Percentiles rank a stretch among this genome's conserved stretches.
phyloP scores from a whole-genome alignment of 2,329 filamentous ascomycete genomes.

The Colletotrichum sansevieriae region DNA sequence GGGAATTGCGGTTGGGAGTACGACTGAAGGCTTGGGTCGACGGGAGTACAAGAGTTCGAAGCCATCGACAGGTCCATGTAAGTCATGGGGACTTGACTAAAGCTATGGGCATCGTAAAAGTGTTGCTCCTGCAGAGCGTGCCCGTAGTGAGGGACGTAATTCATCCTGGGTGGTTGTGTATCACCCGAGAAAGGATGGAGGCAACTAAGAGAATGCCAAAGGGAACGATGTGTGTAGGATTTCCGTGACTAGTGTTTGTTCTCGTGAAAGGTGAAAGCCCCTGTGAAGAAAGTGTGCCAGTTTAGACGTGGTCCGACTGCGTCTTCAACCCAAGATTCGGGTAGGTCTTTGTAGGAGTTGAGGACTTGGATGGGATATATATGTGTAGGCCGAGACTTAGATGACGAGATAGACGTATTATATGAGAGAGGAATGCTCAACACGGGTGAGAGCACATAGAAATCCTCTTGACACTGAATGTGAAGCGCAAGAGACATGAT shows the following conservation, averaged over 20 bases:
- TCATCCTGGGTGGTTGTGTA: slow-evolving; percentile 11
- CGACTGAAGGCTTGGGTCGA: slow-evolving; percentile 30
- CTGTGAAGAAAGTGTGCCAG: not conserved
- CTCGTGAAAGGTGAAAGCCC: not conserved
- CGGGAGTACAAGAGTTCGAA: slow-evolving; percentile 5
- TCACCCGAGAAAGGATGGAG: not conserved
- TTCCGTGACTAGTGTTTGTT: not conserved
- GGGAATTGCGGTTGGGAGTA: slow-evolving; percentile 28
- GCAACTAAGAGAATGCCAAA: not conserved
- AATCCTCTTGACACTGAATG: not conserved
- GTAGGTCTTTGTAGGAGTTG: not conserved
- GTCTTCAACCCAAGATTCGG: no score
- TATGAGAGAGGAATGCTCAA: slow-evolving; percentile 12
- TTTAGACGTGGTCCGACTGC: not conserved
- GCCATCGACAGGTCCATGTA: slow-evolving; percentile 14
- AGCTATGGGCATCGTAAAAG: slow-evolving; percentile 28
- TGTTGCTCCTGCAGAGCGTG: slow-evolving; percentile 11
- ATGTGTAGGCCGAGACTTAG: not conserved
- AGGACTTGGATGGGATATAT: not conserved
- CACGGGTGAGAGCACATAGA: not conserved
- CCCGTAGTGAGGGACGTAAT: slow-evolving; percentile 26
- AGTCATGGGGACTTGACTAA: slow-evolving; percentile 17
- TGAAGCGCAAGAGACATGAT: slow-evolving; percentile 8
- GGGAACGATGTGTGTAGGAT: not conserved
- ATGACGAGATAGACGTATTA: slow-evolving; percentile 4